Evolutionary conservation across 257 asterid genomes (phyloP), one percentile per base, ranked within the genome.

Genomic region (Plantago ovata): DNA sequence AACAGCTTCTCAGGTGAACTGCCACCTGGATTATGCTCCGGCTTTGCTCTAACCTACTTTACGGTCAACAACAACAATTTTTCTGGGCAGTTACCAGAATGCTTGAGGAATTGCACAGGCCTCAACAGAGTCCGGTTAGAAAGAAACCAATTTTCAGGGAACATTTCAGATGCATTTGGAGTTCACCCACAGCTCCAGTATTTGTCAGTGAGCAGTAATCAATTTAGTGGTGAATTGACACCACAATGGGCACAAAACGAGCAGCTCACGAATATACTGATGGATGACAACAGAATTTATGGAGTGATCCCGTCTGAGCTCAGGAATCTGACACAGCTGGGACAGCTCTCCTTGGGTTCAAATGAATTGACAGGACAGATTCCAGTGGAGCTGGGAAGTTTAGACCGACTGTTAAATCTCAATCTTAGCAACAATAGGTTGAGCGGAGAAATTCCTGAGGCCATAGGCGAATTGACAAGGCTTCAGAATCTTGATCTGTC

Each of bases 281-380:
- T 83, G 60, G 83, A 69, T 51, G 57, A 68, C 48, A 89, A 89
- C 20, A 56, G 38, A 40, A 68, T 89, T 33, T 80, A 86, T 13
- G 94, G 97, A 33, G 52, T 24, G 50, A 84, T 89, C 66, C 97
- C 95, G n/a, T 38, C 69, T 28, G 89, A 74, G 77, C 55, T 89
- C 9, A 89, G 95, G 38, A 77, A 80, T 62, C 75, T 89, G 61
- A 70, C 76, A n/a, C 58, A 64, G 55, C 67, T 89, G 42, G 70
- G 66, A 1, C 56, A 77, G 55, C 85, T 89, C 12, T 72, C 58
- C 39, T 65, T 89, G 73, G 80, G 64, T 38, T 81, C 89, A 23
- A 89, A 89, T 65, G 63, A 77, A 49, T 67, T 86, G 60, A 67
- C 77, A 0, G 95, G 95, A 42, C 77, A 72, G 67, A 56, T 89